Conservation (phyloP, 768 basidiomycete genomes). For the Psilocybe cubensis region DNA sequence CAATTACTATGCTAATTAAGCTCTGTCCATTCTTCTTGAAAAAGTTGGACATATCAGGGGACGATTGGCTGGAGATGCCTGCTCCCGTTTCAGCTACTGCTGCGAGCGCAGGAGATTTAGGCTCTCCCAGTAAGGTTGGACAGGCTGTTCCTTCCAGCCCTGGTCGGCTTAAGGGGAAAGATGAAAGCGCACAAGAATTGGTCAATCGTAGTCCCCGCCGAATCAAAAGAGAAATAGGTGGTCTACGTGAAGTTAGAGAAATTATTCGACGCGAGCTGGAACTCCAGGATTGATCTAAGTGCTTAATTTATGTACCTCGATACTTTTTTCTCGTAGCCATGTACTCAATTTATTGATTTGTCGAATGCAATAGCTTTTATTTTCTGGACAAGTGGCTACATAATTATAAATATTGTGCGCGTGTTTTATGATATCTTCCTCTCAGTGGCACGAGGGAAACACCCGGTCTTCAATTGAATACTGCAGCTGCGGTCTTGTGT, state of each 20-base stretch:
- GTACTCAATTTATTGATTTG: conserved; percentile 17
- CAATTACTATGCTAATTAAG: conserved; percentile 62
- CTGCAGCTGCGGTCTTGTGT: neutral
- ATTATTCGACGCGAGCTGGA: conserved; percentile 82
- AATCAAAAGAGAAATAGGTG: conserved; percentile 72
- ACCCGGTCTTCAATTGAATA: neutral
- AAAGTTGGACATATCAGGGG: conserved; percentile 60
- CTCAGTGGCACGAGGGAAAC: conserved; percentile 4
- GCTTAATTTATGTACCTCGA: conserved; percentile 35
- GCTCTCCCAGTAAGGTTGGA: conserved; percentile 44
- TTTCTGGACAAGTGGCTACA: too few species aligned
- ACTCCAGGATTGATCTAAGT: conserved; percentile 55
- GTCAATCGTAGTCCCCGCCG: conserved; percentile 71
- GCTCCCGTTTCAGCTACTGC: conserved; percentile 31
- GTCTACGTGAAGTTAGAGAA: conserved; percentile 79
- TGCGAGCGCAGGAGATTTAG: conserved; percentile 25
- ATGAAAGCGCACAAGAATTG: conserved; percentile 64
- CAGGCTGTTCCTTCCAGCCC: conserved; percentile 49
- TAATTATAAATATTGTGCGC: neutral
- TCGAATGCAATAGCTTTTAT: conserved; percentile 8
- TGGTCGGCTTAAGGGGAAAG: conserved; percentile 46
- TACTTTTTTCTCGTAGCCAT: conserved; percentile 14
- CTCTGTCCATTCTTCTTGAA: conserved; percentile 85
- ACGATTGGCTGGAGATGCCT: conserved; percentile 67
- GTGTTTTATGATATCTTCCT: neutral